Evolutionary conservation across 2,329 filamentous ascomycete genomes (phyloP).

Genomic region (Diaporthe amygdali): DNA sequence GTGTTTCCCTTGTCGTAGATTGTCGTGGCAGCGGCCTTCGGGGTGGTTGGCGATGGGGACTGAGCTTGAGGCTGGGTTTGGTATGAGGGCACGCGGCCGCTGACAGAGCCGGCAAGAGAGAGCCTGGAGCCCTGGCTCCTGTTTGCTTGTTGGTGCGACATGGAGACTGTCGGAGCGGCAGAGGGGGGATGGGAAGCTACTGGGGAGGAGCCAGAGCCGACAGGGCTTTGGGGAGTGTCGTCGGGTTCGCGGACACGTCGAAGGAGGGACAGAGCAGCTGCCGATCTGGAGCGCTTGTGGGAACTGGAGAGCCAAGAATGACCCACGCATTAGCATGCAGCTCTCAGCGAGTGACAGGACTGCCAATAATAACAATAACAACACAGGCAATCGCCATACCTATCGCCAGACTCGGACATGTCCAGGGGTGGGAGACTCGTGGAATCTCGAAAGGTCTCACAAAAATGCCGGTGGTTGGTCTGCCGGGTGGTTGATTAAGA

Average conservation of each 20-base stretch:
- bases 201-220: constrained; percentile 33
- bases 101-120: constrained; percentile 46
- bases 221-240: constrained; percentile 41
- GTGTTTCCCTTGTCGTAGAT: constrained; percentile 52
- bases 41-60: constrained; percentile 39
- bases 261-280: constrained; percentile 58
- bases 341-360: neutral
- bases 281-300: constrained; percentile 61
- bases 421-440: neutral
- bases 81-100: constrained; percentile 48
- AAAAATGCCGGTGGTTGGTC: neutral
- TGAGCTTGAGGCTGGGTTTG: constrained; percentile 31
- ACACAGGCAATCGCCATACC: neutral
- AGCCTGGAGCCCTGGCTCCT: constrained; percentile 53
- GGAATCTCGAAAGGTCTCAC: constrained; percentile 6
- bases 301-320: constrained; percentile 11
- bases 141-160: constrained; percentile 41
- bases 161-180: constrained; percentile 38
- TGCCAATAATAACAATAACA: neutral
- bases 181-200: constrained; percentile 39
- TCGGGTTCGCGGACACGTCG: constrained; percentile 54
- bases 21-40: neutral
- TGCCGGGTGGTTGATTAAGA: neutral
- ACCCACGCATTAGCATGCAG: constrained; percentile 10
- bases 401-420: constrained; percentile 26